Conservation (phyloP, 257 asterid genomes). For the Gardenia jasminoides region DNA sequence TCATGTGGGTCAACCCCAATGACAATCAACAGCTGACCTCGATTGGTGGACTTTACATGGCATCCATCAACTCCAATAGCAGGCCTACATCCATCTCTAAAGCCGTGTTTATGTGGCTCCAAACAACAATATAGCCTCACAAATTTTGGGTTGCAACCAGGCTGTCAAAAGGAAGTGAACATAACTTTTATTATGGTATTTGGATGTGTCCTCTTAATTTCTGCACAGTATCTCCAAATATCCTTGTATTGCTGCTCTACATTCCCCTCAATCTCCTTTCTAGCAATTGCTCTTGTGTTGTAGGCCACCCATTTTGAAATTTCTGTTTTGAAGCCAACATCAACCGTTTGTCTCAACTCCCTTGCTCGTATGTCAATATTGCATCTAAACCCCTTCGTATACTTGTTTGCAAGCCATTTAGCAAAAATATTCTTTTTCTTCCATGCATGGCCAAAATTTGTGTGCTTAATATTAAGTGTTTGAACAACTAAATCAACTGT, state of each 20-base stretch:
- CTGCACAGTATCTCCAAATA: not conserved
- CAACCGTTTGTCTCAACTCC: not conserved
- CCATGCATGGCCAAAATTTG: not conserved
- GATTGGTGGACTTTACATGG: too few species aligned
- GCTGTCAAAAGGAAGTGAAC: too few species aligned
- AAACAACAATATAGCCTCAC: too few species aligned
- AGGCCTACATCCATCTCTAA: too few species aligned
- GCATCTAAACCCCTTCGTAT: not conserved
- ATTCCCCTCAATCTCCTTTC: not conserved
- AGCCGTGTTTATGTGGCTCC: too few species aligned
- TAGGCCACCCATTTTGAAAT: not conserved
- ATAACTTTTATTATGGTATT: not conserved
- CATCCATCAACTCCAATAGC: too few species aligned
- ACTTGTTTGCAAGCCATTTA: not conserved
- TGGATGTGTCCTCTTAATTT: not conserved
- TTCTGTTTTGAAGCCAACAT: not conserved
- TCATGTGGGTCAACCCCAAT: too few species aligned
- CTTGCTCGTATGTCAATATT: not conserved
- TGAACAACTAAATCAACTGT: not conserved
- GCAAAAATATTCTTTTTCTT: not conserved
- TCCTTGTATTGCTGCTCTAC: not conserved
- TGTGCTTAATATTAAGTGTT: not conserved
- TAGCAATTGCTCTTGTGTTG: not conserved
- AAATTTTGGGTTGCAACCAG: too few species aligned
- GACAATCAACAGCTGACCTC: too few species aligned